Percentiles rank a stretch among this genome's conserved stretches.
phyloP scores from a whole-genome alignment of 1,284 basidiomycete species.

The Ustilago crameri region DNA sequence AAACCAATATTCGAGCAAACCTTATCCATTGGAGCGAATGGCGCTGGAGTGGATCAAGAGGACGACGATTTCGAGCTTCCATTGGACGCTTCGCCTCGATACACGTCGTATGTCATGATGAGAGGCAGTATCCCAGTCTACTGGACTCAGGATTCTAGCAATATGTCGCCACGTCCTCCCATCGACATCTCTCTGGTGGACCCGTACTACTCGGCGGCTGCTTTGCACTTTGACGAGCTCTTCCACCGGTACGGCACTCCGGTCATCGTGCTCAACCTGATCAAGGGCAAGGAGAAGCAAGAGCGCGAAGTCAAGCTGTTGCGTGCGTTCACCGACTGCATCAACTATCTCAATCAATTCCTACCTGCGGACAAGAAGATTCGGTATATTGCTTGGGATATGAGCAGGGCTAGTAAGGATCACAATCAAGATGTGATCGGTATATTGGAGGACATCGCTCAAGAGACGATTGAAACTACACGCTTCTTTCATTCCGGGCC shows the following conservation, averaged over 20 bases:
- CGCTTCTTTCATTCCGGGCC: constrained; percentile 85
- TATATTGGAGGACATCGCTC: constrained; percentile 92
- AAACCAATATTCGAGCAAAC: constrained; percentile 15
- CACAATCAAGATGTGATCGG: constrained; percentile 96
- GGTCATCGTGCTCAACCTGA: constrained; percentile 92
- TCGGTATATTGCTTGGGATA: constrained; percentile 94
- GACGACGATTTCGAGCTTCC: constrained; percentile 28
- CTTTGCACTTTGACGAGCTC: constrained; percentile 91
- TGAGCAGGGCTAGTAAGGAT: constrained; percentile 73
- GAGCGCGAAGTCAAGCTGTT: constrained; percentile 94
- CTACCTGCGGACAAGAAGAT: constrained; percentile 82
- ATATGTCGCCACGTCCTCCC: constrained; percentile 89
- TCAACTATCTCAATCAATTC: constrained; percentile 94
- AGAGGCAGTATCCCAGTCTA: constrained; percentile 94
- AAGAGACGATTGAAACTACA: constrained; percentile 90
- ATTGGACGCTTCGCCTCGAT: constrained; percentile 74
- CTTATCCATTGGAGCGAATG: neutral
- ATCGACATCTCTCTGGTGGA: constrained; percentile 91
- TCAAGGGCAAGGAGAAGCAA: constrained; percentile 74
- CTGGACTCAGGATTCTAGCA: constrained; percentile 93
- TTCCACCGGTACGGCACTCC: constrained; percentile 90
- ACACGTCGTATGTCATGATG: constrained; percentile 96
- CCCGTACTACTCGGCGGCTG: constrained; percentile 92
- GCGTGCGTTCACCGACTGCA: constrained; percentile 90
- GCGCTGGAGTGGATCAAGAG: neutral